phyloP scores from a whole-genome alignment of 768 basidiomycete species.

The Boletus sensibilis region DNA sequence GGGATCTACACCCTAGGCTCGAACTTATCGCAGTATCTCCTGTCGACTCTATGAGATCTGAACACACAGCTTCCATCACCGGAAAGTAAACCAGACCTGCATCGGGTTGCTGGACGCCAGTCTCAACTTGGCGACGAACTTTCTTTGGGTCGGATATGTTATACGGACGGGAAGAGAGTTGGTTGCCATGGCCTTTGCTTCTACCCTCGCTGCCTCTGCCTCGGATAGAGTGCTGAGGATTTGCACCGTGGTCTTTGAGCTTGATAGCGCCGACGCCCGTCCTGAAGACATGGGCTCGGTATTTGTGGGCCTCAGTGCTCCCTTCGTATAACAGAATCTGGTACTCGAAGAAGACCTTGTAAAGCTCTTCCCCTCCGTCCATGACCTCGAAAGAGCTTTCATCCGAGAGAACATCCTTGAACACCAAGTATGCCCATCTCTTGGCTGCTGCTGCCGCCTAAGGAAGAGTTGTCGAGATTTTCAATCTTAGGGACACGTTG shows the following conservation, averaged over 20 bases:
- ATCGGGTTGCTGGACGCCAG: not conserved
- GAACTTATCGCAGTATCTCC: not conserved
- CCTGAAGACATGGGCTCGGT: not conserved
- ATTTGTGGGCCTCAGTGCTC: not conserved
- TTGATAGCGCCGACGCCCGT: constrained; percentile 12
- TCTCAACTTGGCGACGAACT: not conserved
- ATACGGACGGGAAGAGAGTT: not conserved
- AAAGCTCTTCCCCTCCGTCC: constrained; percentile 15
- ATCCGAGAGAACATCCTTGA: not conserved
- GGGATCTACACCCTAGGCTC: not conserved
- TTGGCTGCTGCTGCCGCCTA: constrained; percentile 14
- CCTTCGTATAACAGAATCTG: constrained; percentile 4
- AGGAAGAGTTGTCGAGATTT: not conserved
- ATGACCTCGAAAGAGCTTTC: constrained; percentile 1
- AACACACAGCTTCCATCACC: not conserved
- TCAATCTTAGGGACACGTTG: not conserved
- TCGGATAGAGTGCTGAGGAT: not conserved
- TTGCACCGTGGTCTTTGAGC: not conserved
- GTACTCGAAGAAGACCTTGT: constrained; percentile 23
- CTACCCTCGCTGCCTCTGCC: not conserved
- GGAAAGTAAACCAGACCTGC: constrained; percentile 9
- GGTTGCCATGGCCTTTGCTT: not conserved
- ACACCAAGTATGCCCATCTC: constrained; percentile 17
- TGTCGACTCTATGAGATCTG: constrained; percentile 1
- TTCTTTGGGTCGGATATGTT: not conserved